These are phyloP conservation scores for Erodium texanum DNA, from an alignment of 441 rosid species.

Conservation along the genomic window DNA sequence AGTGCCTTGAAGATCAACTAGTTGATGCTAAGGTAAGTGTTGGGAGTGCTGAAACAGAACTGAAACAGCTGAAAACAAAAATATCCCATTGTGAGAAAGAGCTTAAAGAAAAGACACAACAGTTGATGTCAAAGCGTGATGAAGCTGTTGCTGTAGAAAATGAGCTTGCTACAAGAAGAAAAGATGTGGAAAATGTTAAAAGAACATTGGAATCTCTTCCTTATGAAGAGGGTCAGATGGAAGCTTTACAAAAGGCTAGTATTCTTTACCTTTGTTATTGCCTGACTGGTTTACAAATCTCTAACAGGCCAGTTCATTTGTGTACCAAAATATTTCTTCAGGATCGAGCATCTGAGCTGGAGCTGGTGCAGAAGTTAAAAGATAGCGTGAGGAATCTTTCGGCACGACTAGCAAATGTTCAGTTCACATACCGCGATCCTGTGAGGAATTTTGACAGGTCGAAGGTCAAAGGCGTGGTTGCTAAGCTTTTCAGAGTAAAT, in stretches of 20 bases:
- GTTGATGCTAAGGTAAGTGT: conserved; percentile 85
- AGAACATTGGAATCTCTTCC: conserved; percentile 54
- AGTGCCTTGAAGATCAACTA: conserved; percentile 94
- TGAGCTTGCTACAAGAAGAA: conserved; percentile 58
- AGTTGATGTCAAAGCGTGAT: conserved; percentile 59
- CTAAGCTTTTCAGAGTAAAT: conserved; percentile 79
- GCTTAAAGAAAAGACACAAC: conserved; percentile 66
- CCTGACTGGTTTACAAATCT: conserved; percentile 12
- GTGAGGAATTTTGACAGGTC: conserved; percentile 74
- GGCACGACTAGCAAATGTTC: conserved; percentile 68
- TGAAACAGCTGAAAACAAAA: conserved; percentile 78
- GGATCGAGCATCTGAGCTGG: conserved; percentile 72
- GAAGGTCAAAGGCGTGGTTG: conserved; percentile 95
- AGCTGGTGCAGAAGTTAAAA: conserved; percentile 61
- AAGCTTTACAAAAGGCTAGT: conserved; percentile 73
- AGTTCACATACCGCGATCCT: conserved; percentile 82
- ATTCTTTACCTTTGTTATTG: conserved; percentile 13
- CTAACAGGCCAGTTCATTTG: conserved; percentile 15
- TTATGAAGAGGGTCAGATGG: conserved; percentile 73
- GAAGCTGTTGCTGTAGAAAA: conserved; percentile 73
- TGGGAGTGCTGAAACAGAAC: conserved; percentile 81
- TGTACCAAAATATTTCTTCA: conserved; percentile 24
- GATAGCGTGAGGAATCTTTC: conserved; percentile 66
- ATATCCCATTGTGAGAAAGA: conserved; percentile 76
- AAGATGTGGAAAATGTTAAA: conserved; percentile 56